Evolutionary conservation across 73 alveolate genomes (phyloP).

Genomic region (Tetrahymena malaccensis): DNA sequence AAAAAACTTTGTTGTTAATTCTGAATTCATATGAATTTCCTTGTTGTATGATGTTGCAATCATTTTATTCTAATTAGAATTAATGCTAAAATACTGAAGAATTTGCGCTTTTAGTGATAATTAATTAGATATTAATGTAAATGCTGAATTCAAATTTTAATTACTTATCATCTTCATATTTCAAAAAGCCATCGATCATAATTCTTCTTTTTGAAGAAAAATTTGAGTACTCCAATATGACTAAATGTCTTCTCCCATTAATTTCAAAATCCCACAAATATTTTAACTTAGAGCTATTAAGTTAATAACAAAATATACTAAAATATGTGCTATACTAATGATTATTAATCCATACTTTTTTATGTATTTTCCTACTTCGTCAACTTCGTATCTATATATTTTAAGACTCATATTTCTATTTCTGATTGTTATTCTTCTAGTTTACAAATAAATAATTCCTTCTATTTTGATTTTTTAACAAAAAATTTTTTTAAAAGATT

Average conservation of each 20-base stretch:
- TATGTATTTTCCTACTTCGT: background rate
- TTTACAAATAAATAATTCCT: background rate
- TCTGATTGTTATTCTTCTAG: background rate
- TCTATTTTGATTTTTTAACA: background rate
- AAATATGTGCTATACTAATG: background rate
- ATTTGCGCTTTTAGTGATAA: background rate
- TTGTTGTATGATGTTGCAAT: background rate
- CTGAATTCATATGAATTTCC: background rate
- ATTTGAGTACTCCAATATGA: background rate
- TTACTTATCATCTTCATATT: background rate
- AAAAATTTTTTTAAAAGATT: background rate
- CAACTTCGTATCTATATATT: background rate
- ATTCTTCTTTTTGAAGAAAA: background rate
- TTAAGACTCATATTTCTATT: background rate
- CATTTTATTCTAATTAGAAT: background rate
- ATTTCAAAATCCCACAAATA: background rate
- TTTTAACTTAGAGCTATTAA: background rate
- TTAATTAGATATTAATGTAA: background rate
- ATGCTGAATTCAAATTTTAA: background rate
- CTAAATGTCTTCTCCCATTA: background rate
- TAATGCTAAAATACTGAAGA: background rate
- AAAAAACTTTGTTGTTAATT: background rate
- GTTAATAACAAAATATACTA: background rate
- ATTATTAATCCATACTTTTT: background rate
- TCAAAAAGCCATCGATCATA: background rate